These are phyloP conservation scores for Blastobotrys arbuscula DNA, from an alignment of 1,139 yeast genomes.

Conservation along the genomic window DNA sequence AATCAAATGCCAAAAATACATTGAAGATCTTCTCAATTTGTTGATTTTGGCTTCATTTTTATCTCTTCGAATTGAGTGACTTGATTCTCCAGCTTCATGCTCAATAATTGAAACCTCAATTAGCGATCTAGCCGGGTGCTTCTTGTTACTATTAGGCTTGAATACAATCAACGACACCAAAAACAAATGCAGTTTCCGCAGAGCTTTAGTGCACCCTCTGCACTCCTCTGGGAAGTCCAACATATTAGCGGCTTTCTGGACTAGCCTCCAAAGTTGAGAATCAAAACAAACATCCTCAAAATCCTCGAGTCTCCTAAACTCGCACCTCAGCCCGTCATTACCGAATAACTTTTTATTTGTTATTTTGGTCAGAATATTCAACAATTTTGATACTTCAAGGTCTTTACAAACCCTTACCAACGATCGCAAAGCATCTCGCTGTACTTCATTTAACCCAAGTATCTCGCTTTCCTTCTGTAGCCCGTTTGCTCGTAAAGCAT, in stretches of 20 bases:
- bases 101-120: too few relatives aligned
- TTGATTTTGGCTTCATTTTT: too few relatives aligned
- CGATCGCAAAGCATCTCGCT: not conserved
- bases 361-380: not conserved
- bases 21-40: not conserved
- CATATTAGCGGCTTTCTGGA: not conserved
- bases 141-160: not conserved
- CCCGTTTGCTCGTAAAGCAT: not conserved
- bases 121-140: not conserved
- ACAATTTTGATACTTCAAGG: not conserved
- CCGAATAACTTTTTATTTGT: not conserved
- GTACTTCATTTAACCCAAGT: not conserved
- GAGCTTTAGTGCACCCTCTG: not conserved
- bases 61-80: too few relatives aligned
- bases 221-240: not conserved
- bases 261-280: not conserved
- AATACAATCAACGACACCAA: not conserved
- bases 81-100: too few relatives aligned
- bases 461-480: not conserved
- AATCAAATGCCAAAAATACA: not conserved
- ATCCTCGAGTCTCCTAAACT: not conserved
- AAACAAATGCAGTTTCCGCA: not conserved
- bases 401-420: not conserved
- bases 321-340: not conserved
- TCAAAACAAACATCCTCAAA: not conserved